Evolutionary conservation across 768 basidiomycete species (phyloP), one percentile per base, ranked within the genome.

Genomic region (Serendipita sp.): DNA sequence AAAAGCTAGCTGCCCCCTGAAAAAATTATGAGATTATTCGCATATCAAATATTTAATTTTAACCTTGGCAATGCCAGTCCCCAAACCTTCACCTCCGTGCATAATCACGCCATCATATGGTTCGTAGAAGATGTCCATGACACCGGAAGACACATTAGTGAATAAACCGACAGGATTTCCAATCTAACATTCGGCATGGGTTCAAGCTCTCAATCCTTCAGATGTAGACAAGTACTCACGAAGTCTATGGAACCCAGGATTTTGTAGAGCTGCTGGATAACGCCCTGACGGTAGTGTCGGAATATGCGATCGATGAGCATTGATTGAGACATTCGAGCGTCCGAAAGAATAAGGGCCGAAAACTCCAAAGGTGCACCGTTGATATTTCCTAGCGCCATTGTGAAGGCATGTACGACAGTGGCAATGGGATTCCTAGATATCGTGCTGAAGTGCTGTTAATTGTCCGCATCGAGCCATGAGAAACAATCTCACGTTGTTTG

Each of bases 191-290:
- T 34, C 13, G 15, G 24, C 1, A n/a, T 64, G 64, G 24, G 37
- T 64, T 18, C 34, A 60, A 60, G 35, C 28, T 60, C 8, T 51
- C 8, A 51, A 32, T 2, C 7, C 48, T 51, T 5, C 48, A 51
- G 18, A 2, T 24, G 56, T 5, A 8, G 24, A 66, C 63, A 11
- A 10, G 35, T 16, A 37, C 56, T 24, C n/a, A 60, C 56, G 76
- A 98, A 95, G 75, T 98, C 95, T 0, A 94, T 96, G 3, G 94
- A 97, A n/a, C 96, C 95, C 13, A 99, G 80, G 48, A 99, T 89
- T 44, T 96, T 86, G 74, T 98, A 98, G 2, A 98, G 79, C 72
- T 99, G 96, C 10, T 91, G 86, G 45, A 95, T 78, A 64, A 96
- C 82, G 70, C 97, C 93, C 74, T 96, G 89, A 41, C 89, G 82